Evolutionary conservation across 148 eudicot species (phyloP).

Genomic region (Arbutus unedo): DNA sequence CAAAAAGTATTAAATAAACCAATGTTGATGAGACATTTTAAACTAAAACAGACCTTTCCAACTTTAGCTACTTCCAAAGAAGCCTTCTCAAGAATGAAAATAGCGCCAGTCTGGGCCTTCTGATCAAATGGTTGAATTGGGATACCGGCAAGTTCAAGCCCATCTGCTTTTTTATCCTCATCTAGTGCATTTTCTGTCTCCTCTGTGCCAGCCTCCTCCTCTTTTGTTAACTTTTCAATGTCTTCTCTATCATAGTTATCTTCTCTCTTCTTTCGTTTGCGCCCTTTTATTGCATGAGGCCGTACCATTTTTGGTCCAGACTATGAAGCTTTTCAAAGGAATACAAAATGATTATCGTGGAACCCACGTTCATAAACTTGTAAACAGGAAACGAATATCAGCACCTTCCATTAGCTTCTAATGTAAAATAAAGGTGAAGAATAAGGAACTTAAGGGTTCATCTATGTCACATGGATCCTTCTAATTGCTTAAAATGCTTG

Average conservation of each 20-base stretch:
- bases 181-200: conserved; percentile 16
- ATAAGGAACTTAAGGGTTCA: not conserved
- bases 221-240: conserved; percentile 20
- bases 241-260: conserved; percentile 54
- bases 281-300: conserved; percentile 58
- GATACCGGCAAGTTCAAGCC: conserved; percentile 53
- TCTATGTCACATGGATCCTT: not conserved
- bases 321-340: not conserved
- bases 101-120: conserved; percentile 47
- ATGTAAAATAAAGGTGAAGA: not conserved
- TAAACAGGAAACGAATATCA: not conserved
- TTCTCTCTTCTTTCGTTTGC: conserved; percentile 63
- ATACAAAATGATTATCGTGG: not conserved
- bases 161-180: conserved; percentile 35
- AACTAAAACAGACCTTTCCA: conserved; percentile 64
- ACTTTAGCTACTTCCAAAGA: conserved; percentile 92
- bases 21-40: not conserved
- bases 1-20: not conserved
- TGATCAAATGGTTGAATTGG: conserved; percentile 43
- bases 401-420: not conserved
- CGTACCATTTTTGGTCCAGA: conserved; percentile 48
- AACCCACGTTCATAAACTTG: not conserved
- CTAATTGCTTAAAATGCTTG: not conserved
- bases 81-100: conserved; percentile 84
- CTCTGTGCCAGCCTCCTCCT: conserved; percentile 6